These are phyloP conservation scores for Magnolia officinalis DNA, from an alignment of 164 flowering plant genomes.

Conservation along the genomic window DNA sequence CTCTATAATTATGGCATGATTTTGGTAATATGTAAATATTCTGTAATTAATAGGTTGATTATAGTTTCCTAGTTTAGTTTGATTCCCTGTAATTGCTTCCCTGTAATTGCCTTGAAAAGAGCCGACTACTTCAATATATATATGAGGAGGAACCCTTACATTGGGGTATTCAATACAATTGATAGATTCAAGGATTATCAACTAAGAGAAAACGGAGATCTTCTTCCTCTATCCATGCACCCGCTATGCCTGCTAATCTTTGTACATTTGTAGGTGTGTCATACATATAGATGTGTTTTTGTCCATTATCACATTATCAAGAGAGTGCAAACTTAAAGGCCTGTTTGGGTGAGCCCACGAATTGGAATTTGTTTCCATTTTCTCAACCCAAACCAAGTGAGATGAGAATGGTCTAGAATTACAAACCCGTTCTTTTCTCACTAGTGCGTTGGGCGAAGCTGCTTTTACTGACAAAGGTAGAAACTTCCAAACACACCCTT, in stretches of 20 bases:
- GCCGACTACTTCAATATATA: too few relatives aligned
- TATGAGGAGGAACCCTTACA: too few relatives aligned
- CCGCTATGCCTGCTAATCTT: neutral
- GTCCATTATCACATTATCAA: neutral
- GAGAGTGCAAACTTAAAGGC: neutral
- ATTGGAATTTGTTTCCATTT: neutral
- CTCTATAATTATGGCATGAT: too few relatives aligned
- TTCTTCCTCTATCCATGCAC: neutral
- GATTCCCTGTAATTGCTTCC: too few relatives aligned
- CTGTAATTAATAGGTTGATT: too few relatives aligned
- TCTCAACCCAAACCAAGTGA: neutral
- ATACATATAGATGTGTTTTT: neutral
- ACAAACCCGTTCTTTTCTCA: neutral
- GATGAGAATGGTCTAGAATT: neutral
- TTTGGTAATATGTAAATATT: too few relatives aligned
- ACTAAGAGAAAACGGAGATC: too few relatives aligned
- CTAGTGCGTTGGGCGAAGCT: neutral
- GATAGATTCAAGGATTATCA: too few relatives aligned
- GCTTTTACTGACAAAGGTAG: neutral
- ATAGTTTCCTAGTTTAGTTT: too few relatives aligned
- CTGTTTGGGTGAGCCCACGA: neutral
- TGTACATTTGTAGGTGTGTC: neutral
- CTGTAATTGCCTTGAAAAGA: too few relatives aligned
- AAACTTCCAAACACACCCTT: neutral
- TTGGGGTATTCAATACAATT: too few relatives aligned